Evolutionary conservation across 139 green algal genomes (phyloP).

Genomic region (Closterium sp.): DNA sequence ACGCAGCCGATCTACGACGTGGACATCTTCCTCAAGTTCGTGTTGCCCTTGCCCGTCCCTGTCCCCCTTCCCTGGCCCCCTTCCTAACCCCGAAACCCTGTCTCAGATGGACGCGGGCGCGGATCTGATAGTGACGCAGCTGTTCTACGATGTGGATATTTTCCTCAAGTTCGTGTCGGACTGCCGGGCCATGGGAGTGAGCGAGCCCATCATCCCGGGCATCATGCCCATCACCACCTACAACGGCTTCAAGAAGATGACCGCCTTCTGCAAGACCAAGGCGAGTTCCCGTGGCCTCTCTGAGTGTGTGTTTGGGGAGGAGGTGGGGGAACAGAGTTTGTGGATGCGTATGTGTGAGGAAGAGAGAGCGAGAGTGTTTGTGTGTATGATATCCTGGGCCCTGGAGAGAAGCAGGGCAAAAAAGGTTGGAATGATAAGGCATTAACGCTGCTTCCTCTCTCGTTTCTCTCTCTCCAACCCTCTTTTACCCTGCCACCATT

Average conservation of each 20-base stretch:
- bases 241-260: slow-evolving; percentile 97
- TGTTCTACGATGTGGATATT: slow-evolving; percentile 91
- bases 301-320: too few relatives aligned
- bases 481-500: background rate
- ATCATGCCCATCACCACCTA: slow-evolving; percentile 98
- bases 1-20: slow-evolving; percentile 94
- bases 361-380: too few relatives aligned
- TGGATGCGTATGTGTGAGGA: background rate
- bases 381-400: too few relatives aligned
- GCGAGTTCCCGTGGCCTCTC: background rate
- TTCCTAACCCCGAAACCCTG: background rate
- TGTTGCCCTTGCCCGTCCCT: slow-evolving; percentile 7
- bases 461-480: too few relatives aligned
- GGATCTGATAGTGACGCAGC: slow-evolving; percentile 88
- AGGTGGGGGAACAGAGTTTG: too few relatives aligned
- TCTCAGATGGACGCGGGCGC: slow-evolving; percentile 78
- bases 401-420: too few relatives aligned
- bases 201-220: slow-evolving; percentile 86
- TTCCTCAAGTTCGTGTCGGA: slow-evolving; percentile 82
- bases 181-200: slow-evolving; percentile 78
- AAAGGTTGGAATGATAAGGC: too few relatives aligned
- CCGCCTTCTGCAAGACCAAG: slow-evolving; percentile 92
- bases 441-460: too few relatives aligned
- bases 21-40: slow-evolving; percentile 82
- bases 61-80: too few relatives aligned